phyloP scores from a whole-genome alignment of 331 rosid species.

The Rosa hybrid region DNA sequence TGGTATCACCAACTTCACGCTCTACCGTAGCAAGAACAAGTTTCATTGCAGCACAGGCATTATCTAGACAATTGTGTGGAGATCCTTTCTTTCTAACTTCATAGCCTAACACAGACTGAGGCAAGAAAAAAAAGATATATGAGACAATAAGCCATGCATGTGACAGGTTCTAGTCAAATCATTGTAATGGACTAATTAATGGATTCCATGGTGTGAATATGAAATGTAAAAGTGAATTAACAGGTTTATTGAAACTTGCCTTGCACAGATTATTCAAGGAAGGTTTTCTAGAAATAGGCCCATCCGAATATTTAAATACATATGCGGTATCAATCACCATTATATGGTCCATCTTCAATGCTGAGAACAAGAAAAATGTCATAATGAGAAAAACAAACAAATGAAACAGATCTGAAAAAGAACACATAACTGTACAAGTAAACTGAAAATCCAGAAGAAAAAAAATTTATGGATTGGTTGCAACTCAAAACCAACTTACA shows the following conservation, averaged over 20 bases:
- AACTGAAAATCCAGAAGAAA: slow-evolving; percentile 5
- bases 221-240: slow-evolving; percentile 1
- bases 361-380: slow-evolving; percentile 36
- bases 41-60: slow-evolving; percentile 91
- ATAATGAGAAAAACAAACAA: neutral
- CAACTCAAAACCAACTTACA: slow-evolving; percentile 8
- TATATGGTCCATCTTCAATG: slow-evolving; percentile 65
- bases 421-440: neutral
- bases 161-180: neutral
- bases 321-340: slow-evolving; percentile 85
- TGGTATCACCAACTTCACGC: slow-evolving; percentile 45
- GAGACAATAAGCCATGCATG: slow-evolving; percentile 23
- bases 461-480: neutral
- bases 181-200: neutral
- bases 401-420: neutral
- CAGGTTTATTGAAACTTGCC: slow-evolving; percentile 51
- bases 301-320: slow-evolving; percentile 53
- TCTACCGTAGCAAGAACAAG: slow-evolving; percentile 80
- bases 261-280: slow-evolving; percentile 74
- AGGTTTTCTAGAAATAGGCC: slow-evolving; percentile 55
- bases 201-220: neutral
- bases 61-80: slow-evolving; percentile 82
- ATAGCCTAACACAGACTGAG: slow-evolving; percentile 70
- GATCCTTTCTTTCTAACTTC: slow-evolving; percentile 65
- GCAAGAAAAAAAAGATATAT: slow-evolving; percentile 14